Base-by-base conservation (phyloP, 2,329 filamentous ascomycete genomes). In the Diaporthe vaccinii region DNA sequence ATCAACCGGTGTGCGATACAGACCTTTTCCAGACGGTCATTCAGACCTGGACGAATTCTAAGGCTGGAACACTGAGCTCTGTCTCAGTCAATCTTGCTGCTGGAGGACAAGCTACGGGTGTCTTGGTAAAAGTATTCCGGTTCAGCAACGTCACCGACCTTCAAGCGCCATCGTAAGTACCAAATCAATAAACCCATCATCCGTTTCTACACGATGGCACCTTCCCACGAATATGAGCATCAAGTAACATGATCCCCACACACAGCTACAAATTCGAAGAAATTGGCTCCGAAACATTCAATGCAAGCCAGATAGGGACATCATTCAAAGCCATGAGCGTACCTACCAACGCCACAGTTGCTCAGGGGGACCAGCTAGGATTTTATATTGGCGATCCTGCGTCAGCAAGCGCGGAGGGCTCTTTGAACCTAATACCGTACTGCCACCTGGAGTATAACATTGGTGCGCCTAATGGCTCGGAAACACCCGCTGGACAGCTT, bases 1-100 rank as follows among this genome's bases (percentile, higher is more conserved):
- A 75, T 14, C 31, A 34, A 10, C 31, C 68, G 4, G 73, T 75
- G 15, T 75, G 73, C n/a, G 73, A 75, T 28, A 65, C 67, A 10
- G 67, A 72, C 25, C 28, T 65, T 20, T 75, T 65, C 58, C 68
- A 72, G 39, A 44, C 49, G 3, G 73, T 75, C 3, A 72, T 72
- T 25, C 68, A 75, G 49, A 72, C 73, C 14, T 75, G 68, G 73
- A 75, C 68, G 9, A 75, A 72, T 28, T 75, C 73, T 39, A 72
- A 72, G 68, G n/a, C 69, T 5, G 73, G 73, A 4, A 20, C 36
- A 7, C 25, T 75, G 14, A 67, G 12, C 28, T 72, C 73, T 25
- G 58, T 72, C 10, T 58, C 68, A 6, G 73, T 75, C 34, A 75
- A 72, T 3, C 28, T 75, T 9, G 73, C 73, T 20, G 68, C 73